Percentiles rank a stretch among this genome's conserved stretches.
Conservation (phyloP, 1,139 yeast genomes). For the Geotrichum macrosporum region DNA sequence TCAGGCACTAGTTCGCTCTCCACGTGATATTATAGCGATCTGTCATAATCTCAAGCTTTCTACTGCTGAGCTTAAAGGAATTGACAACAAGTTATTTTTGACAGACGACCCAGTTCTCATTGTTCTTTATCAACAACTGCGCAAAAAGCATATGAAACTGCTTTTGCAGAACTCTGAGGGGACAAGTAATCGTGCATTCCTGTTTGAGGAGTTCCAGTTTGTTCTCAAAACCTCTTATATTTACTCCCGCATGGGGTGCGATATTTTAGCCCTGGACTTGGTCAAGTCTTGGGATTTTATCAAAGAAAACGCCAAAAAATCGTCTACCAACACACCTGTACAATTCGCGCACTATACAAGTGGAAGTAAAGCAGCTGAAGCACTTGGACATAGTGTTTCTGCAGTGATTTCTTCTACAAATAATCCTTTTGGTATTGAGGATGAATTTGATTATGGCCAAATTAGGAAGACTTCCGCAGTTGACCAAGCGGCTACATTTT, state of each 20-base stretch:
- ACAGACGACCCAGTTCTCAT: conserved; percentile 81
- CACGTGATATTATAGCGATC: conserved; percentile 18
- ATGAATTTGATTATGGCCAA: conserved; percentile 16
- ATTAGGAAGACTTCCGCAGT: conserved; percentile 12
- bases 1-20: conserved; percentile 24
- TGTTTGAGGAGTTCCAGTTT: conserved; percentile 53
- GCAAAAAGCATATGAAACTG: conserved; percentile 47
- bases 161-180: conserved; percentile 37
- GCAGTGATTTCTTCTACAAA: neutral
- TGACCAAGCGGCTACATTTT: too few species aligned
- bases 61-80: conserved; percentile 27
- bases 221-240: conserved; percentile 61
- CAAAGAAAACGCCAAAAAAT: conserved; percentile 3
- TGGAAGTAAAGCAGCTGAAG: neutral
- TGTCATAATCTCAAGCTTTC: conserved; percentile 10
- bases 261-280: conserved; percentile 61
- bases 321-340: neutral
- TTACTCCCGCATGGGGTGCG: conserved; percentile 89
- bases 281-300: conserved; percentile 67
- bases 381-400: neutral
- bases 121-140: conserved; percentile 57
- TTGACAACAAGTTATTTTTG: conserved; percentile 47
- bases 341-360: too few species aligned
- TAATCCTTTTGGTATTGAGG: conserved; percentile 18
- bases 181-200: too few species aligned